Evolutionary conservation across 352 stramenopile genomes (phyloP).

Genomic region (Phytopythium oedochilum): DNA sequence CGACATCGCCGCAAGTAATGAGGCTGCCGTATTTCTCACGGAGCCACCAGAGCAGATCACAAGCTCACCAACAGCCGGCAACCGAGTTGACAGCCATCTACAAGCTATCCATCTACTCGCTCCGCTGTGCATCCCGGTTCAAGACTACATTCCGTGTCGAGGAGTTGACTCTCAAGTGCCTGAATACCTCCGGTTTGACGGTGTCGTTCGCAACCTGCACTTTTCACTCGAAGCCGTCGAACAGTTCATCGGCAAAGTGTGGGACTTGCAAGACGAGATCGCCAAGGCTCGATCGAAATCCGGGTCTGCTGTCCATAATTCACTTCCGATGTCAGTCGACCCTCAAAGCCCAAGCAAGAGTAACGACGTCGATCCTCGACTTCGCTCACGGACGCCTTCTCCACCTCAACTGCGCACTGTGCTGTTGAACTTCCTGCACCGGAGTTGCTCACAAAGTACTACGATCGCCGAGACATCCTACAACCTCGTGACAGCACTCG

Average conservation of each 20-base stretch:
- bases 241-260: slow-evolving; percentile 44
- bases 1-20: not conserved
- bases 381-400: not conserved
- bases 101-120: not conserved
- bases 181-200: slow-evolving; percentile 52
- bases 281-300: slow-evolving; percentile 29
- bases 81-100: not conserved
- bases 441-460: slow-evolving; percentile 16
- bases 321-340: not conserved
- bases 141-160: slow-evolving; percentile 34
- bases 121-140: not conserved
- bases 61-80: not conserved
- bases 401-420: not conserved
- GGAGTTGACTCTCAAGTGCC: slow-evolving; percentile 32
- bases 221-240: slow-evolving; percentile 40
- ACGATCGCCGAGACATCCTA: slow-evolving; percentile 58
- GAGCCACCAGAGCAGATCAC: slow-evolving; percentile 29
- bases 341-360: not conserved
- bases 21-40: slow-evolving; percentile 36
- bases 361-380: not conserved
- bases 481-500: slow-evolving; percentile 44
- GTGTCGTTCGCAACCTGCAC: slow-evolving; percentile 54
- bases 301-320: slow-evolving; percentile 6
- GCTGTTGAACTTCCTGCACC: slow-evolving; percentile 33
- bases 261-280: slow-evolving; percentile 57